A percentile compares a stretch with the other conserved stretches of the same genome.
Evolutionary conservation across 1,284 basidiomycete genomes (phyloP).

Genomic region (Papiliotrema flavescens): DNA sequence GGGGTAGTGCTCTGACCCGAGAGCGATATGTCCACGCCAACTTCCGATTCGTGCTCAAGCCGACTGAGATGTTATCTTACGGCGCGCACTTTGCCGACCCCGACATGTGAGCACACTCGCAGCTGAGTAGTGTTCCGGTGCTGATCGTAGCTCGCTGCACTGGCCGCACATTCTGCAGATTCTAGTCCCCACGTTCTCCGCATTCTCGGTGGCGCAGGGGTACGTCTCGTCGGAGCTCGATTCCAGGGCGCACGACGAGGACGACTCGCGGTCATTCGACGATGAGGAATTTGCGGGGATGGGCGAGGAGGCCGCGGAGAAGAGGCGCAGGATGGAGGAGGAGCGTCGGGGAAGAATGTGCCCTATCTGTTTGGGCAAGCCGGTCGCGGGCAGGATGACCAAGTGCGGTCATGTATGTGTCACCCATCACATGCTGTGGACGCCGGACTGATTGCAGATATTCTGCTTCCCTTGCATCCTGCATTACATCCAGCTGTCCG

Average conservation of each 20-base stretch:
- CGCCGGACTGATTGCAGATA: constrained; percentile 54
- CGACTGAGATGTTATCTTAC: constrained; percentile 69
- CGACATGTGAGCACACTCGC: constrained; percentile 65
- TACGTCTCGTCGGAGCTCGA: constrained; percentile 33
- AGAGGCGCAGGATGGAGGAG: constrained; percentile 37
- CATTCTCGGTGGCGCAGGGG: constrained; percentile 48
- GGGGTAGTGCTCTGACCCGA: constrained; percentile 65
- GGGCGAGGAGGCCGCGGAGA: constrained; percentile 35
- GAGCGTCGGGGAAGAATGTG: constrained; percentile 60
- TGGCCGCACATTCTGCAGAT: constrained; percentile 97
- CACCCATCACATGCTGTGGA: constrained; percentile 9
- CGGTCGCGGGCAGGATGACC: constrained; percentile 91
- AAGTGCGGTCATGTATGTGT: constrained; percentile 84
- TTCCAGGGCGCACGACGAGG: constrained; percentile 6
- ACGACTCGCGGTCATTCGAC: constrained; percentile 19
- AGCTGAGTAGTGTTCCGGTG: neutral
- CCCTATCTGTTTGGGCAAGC: constrained; percentile 84
- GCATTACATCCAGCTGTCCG: constrained; percentile 81
- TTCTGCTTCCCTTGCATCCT: constrained; percentile 89
- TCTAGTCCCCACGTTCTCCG: constrained; percentile 70
- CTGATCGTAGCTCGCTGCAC: constrained; percentile 69
- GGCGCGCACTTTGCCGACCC: constrained; percentile 94
- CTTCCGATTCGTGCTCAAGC: constrained; percentile 90
- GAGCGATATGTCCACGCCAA: constrained; percentile 91
- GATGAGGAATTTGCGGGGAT: constrained; percentile 28